phyloP scores from a whole-genome alignment of 2,329 filamentous ascomycete species.

The Colletotrichum tamarilloi region DNA sequence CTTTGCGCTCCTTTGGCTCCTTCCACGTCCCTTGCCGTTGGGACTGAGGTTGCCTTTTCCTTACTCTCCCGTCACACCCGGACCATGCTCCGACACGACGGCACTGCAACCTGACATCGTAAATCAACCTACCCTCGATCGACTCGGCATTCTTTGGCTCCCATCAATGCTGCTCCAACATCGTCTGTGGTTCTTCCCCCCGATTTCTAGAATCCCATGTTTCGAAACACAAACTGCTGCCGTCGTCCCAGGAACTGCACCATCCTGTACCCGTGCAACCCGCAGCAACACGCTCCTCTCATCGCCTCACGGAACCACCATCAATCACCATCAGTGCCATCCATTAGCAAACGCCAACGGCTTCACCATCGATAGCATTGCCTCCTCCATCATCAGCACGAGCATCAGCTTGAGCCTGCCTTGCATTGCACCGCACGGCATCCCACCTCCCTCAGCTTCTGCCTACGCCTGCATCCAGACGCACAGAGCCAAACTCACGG shows the following conservation, averaged over 20 bases:
- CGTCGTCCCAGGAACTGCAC: conserved; percentile 35
- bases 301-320: background rate
- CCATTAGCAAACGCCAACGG: background rate
- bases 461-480: background rate
- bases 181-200: conserved; percentile 18
- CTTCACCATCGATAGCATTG: background rate
- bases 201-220: conserved; percentile 32
- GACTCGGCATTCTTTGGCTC: background rate
- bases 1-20: conserved; percentile 1
- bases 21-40: background rate
- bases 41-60: background rate
- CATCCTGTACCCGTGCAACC: conserved; percentile 22
- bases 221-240: conserved; percentile 28
- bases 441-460: conserved; percentile 1
- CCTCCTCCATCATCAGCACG: background rate
- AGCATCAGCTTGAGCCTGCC: background rate
- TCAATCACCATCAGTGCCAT: background rate
- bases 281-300: conserved; percentile 17
- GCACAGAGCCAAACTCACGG: conserved; percentile 19
- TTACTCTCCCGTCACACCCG: conserved; percentile 2
- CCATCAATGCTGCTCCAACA: background rate
- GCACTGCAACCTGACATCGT: conserved; percentile 9
- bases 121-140: conserved; percentile 1
- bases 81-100: conserved; percentile 16
- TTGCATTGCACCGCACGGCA: conserved; percentile 2